Evolutionary conservation across 78 protist species (phyloP).

Genomic region (Emiliania huxleyi): DNA sequence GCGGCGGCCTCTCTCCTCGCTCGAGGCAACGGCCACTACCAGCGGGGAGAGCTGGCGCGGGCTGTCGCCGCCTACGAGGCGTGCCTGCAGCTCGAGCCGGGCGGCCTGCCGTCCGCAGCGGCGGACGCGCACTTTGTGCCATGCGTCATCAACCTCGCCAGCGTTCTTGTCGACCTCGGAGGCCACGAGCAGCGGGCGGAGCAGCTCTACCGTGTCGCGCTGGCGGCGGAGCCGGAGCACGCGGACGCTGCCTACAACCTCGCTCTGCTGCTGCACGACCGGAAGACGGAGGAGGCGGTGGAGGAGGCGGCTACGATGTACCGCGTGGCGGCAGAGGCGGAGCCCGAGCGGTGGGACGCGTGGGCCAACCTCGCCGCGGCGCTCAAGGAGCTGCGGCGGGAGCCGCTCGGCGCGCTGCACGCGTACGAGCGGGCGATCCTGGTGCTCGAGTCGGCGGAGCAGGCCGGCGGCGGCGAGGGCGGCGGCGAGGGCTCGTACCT

Average conservation of each 20-base stretch:
- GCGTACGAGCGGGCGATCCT: not conserved
- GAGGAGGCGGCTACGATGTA: not conserved
- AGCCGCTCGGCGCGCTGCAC: not conserved
- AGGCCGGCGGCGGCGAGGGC: not conserved
- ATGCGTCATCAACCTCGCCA: not conserved
- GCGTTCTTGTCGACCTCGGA: not conserved
- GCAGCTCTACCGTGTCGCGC: not conserved
- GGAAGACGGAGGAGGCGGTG: not conserved
- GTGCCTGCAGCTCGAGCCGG: not conserved
- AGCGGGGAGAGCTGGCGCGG: not conserved
- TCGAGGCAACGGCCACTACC: not conserved
- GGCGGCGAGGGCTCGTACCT: not conserved
- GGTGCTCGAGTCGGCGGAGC: not conserved
- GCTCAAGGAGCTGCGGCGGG: not conserved
- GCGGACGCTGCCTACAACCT: slow-evolving; percentile 15
- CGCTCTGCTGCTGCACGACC: not conserved
- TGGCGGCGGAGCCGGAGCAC: not conserved
- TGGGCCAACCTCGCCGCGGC: slow-evolving; percentile 9
- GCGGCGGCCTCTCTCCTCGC: no score
- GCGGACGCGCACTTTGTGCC: not conserved
- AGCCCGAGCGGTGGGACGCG: not conserved
- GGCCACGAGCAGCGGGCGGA: not conserved
- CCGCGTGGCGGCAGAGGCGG: not conserved
- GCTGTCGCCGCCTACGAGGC: not conserved
- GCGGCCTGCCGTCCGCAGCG: not conserved